Evolutionary conservation across 2,329 filamentous ascomycete species (phyloP), one percentile per base, ranked within the genome.

Genomic region (Westerdykella aurantiaca): DNA sequence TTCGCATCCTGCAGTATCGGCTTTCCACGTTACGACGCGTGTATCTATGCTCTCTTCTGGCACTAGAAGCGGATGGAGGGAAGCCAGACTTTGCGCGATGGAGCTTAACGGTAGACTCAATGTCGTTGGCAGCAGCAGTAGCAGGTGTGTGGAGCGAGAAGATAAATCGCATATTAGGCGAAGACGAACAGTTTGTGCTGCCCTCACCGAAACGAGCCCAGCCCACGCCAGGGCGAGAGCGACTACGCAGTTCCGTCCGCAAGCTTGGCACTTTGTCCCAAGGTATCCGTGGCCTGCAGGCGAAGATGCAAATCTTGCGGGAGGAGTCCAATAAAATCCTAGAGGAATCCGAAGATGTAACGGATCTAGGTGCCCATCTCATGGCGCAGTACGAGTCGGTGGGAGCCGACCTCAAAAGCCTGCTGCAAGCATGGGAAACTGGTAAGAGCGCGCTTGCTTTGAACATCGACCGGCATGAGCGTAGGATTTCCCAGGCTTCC

Each of bases 361-460:
- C 81, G 4, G 86, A 95, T 52, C 77, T 95, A 13, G 88, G 86
- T 0, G 79, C 83, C 0, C 83, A 82, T 49, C 76, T 97, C 33
- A 83, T 95, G 76, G 72, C 82, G 17, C 93, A 97, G 60, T 98
- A 97, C 66, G 93, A 98, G 44, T 91, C 89, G 4, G 94, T 98
- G 50, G 93, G 93, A 2, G 76, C 83, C 21, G 93, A 98, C 60
- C 76, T 98, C 37, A 85, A 85, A 63, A 69, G 67, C 37, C 60
- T 76, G 14, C 64, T 74, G 41, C 69, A 72, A 52, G 72, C 73
- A 2, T 76, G 73, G 72, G 73, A 76, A 48, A 53, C 66, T 41
- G 93, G 91, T 40, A 91, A 86, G 65, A 79, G 83, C n/a, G 83
- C 88, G 5, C 73, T 98, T 41, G 82, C 88, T 38, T 80, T 82